phyloP scores from a whole-genome alignment of 179 eudicot genomes.

The Camellia oleifera region DNA sequence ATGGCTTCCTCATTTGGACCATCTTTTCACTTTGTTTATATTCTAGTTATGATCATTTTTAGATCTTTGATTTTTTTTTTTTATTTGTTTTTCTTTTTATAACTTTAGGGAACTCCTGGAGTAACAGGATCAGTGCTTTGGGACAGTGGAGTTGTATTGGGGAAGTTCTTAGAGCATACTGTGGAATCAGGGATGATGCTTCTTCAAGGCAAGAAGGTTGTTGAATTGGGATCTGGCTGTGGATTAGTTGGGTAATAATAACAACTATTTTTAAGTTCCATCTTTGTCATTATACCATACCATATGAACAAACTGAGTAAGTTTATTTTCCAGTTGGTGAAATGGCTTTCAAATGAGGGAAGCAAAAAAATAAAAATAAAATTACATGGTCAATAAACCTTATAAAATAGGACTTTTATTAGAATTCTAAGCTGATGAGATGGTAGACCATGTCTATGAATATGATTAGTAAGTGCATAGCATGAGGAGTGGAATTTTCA shows the following conservation, averaged over 20 bases:
- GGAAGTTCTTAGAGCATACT: constrained; percentile 88
- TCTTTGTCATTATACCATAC: not conserved
- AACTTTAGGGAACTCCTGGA: constrained; percentile 73
- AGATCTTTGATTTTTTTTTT: not conserved
- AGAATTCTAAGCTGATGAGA: not conserved
- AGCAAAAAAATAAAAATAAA: not conserved
- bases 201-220: constrained; percentile 75
- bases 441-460: not conserved
- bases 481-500: not conserved
- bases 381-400: not conserved
- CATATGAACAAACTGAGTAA: not conserved
- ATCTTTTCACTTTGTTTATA: not conserved
- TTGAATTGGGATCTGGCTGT: constrained; percentile 93
- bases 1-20: not conserved
- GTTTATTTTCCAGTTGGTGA: not conserved
- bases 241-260: constrained; percentile 80
- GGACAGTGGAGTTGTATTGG: constrained; percentile 88
- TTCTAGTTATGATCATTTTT: constrained; percentile 1
- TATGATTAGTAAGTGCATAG: not conserved
- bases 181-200: constrained; percentile 52
- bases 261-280: not conserved
- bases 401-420: not conserved
- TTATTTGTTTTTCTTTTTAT: no score
- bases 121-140: constrained; percentile 96
- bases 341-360: not conserved